phyloP scores from a whole-genome alignment of 2,329 filamentous ascomycete species.

The Coleophoma crateriformis region DNA sequence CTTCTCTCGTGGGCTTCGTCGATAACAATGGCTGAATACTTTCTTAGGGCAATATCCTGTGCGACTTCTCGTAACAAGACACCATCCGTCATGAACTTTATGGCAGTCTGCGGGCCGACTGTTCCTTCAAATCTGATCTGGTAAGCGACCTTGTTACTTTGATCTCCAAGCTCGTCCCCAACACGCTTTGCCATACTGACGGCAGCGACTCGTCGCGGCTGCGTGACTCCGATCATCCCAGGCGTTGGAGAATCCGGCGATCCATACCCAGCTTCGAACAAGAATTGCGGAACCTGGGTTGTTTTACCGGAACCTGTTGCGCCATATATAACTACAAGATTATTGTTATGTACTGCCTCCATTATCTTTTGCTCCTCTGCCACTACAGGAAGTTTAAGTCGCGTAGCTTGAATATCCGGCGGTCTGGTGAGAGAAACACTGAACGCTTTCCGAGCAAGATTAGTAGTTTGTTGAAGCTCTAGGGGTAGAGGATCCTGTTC shows the following conservation, averaged over 20 bases:
- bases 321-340: conserved; percentile 87
- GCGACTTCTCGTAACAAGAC: conserved; percentile 87
- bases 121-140: conserved; percentile 94
- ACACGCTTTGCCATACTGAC: conserved; percentile 97
- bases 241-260: conserved; percentile 71
- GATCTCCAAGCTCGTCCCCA: conserved; percentile 73
- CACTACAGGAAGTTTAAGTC: conserved; percentile 80
- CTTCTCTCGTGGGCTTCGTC: conserved; percentile 97
- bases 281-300: conserved; percentile 92
- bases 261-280: conserved; percentile 91
- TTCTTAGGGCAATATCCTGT: conserved; percentile 79
- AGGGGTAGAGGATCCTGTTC: conserved; percentile 68
- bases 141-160: conserved; percentile 76
- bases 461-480: conserved; percentile 55
- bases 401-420: conserved; percentile 69
- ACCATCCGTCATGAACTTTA: conserved; percentile 99
- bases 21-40: conserved; percentile 91
- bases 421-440: conserved; percentile 67
- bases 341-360: conserved; percentile 92
- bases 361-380: conserved; percentile 96
- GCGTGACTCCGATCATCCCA: conserved; percentile 91
- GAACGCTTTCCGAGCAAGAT: conserved; percentile 65
- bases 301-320: conserved; percentile 97
- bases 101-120: conserved; percentile 70
- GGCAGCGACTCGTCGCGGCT: conserved; percentile 88